Conservation (phyloP, 2,329 filamentous ascomycete genomes). For the Microascus cirrosus region DNA sequence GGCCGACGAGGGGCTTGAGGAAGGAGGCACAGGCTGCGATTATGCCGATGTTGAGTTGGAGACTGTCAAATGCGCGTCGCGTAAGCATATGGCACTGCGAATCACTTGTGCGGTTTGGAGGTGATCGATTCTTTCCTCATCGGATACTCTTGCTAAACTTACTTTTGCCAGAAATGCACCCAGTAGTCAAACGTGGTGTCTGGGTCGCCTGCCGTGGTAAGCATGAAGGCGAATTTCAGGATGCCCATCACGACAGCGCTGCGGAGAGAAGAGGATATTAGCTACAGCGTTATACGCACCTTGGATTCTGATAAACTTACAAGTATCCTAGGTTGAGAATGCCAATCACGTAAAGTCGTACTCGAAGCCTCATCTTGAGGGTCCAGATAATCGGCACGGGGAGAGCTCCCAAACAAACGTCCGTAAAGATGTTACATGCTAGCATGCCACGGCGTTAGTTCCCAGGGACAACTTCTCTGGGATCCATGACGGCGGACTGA, state of each 20-base stretch:
- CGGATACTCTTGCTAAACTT: too few species aligned
- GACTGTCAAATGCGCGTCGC: constrained; percentile 6
- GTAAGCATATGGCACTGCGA: not conserved
- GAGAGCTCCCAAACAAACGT: constrained; percentile 15
- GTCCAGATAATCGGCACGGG: constrained; percentile 19
- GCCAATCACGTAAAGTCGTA: constrained; percentile 15
- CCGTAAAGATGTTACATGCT: constrained; percentile 19
- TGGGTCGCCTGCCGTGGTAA: constrained; percentile 14
- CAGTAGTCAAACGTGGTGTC: constrained; percentile 15
- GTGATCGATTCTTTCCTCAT: too few species aligned
- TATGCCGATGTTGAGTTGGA: constrained; percentile 16
- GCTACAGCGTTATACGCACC: not conserved
- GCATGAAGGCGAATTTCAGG: constrained; percentile 17
- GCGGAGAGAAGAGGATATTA: not conserved
- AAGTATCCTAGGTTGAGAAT: constrained; percentile 19
- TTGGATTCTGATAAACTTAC: constrained; percentile 8
- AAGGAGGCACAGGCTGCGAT: constrained; percentile 15
- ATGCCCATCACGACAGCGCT: constrained; percentile 17
- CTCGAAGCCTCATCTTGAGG: constrained; percentile 14
- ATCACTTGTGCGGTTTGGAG: too few species aligned
- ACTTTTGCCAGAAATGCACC: constrained; percentile 14
- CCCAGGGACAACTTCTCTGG: not conserved
- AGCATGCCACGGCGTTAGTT: not conserved
- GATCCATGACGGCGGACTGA: constrained; percentile 4
- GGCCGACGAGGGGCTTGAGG: constrained; percentile 14